Evolutionary conservation across 2,329 filamentous ascomycete species (phyloP).

Genomic region (Botrytis hyacinthi): DNA sequence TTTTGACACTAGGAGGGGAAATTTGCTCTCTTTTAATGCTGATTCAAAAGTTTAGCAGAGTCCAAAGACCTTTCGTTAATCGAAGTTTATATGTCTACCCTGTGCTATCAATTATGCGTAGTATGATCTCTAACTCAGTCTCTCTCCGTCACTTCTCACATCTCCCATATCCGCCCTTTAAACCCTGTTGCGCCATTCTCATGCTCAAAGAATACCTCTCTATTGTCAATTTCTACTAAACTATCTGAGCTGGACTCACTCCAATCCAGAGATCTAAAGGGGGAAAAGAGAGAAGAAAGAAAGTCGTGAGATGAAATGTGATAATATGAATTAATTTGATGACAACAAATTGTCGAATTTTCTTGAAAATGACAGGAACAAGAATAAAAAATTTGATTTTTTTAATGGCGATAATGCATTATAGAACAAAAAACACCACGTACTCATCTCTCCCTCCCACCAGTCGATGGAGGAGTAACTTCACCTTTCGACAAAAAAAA

Average conservation of each 20-base stretch:
- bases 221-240: not conserved
- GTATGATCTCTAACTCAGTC: no score
- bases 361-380: fast-evolving
- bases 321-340: not conserved
- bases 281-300: not conserved
- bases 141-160: not conserved
- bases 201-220: not conserved
- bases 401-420: not conserved
- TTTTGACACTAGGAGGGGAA: not conserved
- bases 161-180: no score
- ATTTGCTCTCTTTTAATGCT: not conserved
- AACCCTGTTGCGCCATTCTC: not conserved
- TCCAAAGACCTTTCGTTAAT: fast-evolving
- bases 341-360: not conserved
- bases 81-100: not conserved
- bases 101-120: not conserved
- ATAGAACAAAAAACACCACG: not conserved
- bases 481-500: not conserved
- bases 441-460: not conserved
- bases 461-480: not conserved
- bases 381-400: no score
- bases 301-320: not conserved
- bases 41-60: not conserved
- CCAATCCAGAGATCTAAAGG: not conserved
- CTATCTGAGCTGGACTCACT: not conserved